Evolutionary conservation across 441 rosid species (phyloP).

Genomic region (Populus trichocarpa): DNA sequence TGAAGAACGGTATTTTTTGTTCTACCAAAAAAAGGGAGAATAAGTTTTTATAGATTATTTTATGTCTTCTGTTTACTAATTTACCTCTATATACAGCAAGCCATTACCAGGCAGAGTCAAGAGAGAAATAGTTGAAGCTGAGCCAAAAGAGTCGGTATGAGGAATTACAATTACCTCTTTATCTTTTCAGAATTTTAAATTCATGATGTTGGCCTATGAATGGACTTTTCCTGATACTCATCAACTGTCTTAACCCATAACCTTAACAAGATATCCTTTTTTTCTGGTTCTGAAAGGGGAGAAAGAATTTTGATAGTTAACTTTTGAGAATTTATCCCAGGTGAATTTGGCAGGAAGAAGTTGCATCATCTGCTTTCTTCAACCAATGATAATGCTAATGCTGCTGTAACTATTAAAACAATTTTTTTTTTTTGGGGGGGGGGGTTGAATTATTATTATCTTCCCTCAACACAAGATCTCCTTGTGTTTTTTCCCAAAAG

Average conservation of each 20-base stretch:
- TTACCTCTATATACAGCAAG: slow-evolving; percentile 45
- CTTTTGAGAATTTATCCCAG: not conserved
- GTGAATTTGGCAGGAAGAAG: not conserved
- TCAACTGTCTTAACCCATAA: not conserved
- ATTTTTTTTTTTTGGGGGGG: not conserved
- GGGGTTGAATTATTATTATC: not conserved
- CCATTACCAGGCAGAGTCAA: slow-evolving; percentile 66
- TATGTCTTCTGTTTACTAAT: slow-evolving; percentile 17
- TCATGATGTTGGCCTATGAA: not conserved
- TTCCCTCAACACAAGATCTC: not conserved
- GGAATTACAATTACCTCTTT: not conserved
- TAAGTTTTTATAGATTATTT: not conserved
- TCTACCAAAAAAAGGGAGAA: not conserved
- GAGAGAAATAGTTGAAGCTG: slow-evolving; percentile 67
- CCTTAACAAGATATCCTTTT: not conserved
- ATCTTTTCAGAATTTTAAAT: not conserved
- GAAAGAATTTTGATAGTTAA: not conserved
- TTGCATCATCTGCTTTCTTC: not conserved
- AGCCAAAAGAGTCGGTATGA: slow-evolving; percentile 55
- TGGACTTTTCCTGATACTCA: not conserved
- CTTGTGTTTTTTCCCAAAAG: not conserved
- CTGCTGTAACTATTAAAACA: not conserved
- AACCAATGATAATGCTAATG: not conserved
- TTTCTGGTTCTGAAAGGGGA: not conserved
- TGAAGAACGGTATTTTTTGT: slow-evolving; percentile 43